These are phyloP conservation scores for Linum trigynum DNA, from an alignment of 345 rosid species.

Conservation along the genomic window DNA sequence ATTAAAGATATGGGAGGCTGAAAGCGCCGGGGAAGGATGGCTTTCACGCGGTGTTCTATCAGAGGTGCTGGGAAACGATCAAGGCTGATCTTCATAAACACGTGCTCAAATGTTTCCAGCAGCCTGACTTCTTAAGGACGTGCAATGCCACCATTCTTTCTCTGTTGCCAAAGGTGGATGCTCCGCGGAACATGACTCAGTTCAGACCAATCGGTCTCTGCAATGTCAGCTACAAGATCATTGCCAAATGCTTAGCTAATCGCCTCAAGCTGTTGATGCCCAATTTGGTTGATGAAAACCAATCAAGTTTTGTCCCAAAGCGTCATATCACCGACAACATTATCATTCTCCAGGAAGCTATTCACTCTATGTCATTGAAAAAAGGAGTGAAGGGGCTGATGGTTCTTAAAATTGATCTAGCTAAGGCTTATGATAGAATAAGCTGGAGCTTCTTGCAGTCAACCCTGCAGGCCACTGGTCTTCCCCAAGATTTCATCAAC, in stretches of 20 bases:
- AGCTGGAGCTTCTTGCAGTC: background rate
- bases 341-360: too few species aligned
- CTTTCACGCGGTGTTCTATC: too few species aligned
- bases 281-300: background rate
- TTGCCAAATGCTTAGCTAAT: too few species aligned
- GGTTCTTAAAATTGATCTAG: background rate
- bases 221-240: too few species aligned
- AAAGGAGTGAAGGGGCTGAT: background rate
- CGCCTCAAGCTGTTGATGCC: background rate
- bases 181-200: background rate
- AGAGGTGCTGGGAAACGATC: background rate
- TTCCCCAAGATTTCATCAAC: too few species aligned
- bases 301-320: too few species aligned
- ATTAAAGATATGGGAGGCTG: background rate
- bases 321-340: too few species aligned
- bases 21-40: too few species aligned
- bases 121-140: background rate
- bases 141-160: background rate
- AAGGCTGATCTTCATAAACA: background rate
- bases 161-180: background rate
- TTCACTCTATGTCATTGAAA: background rate
- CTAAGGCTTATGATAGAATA: background rate
- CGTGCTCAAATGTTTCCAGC: background rate
- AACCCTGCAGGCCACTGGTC: background rate
- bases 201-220: background rate